Evolutionary conservation across 345 rosid genomes (phyloP).

Genomic region (Aquilaria sinensis): DNA sequence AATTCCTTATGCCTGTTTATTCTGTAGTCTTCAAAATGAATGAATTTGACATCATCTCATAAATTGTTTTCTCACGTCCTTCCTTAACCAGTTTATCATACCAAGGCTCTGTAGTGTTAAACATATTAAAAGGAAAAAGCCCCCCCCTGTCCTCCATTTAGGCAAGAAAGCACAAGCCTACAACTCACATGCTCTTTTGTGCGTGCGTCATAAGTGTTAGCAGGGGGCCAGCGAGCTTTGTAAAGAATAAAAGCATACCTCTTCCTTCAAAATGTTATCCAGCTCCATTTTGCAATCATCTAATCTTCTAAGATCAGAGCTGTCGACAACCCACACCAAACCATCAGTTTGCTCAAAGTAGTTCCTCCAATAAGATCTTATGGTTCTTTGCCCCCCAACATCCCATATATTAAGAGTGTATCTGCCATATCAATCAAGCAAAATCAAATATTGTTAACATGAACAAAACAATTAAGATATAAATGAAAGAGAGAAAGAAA

Average conservation of each 20-base stretch:
- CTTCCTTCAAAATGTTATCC: constrained; percentile 92
- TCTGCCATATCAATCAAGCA: constrained; percentile 25
- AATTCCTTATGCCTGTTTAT: too few relatives aligned
- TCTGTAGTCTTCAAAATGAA: too few relatives aligned
- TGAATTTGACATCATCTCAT: too few relatives aligned
- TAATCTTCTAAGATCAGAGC: constrained; percentile 85
- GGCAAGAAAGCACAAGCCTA: background rate
- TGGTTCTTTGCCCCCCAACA: constrained; percentile 89
- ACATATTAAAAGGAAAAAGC: too few relatives aligned
- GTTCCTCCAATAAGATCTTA: constrained; percentile 94
- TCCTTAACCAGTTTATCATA: too few relatives aligned
- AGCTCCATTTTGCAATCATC: constrained; percentile 93
- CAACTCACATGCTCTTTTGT: too few relatives aligned
- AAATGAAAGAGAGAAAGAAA: background rate
- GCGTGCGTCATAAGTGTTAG: too few relatives aligned
- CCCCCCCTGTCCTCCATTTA: background rate
- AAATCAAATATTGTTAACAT: constrained; percentile 1
- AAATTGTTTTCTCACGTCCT: too few relatives aligned
- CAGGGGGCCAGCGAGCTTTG: background rate
- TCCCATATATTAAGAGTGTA: constrained; percentile 91
- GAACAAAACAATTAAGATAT: background rate
- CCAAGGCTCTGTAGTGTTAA: background rate
- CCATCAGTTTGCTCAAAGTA: constrained; percentile 99
- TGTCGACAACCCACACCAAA: constrained; percentile 90
- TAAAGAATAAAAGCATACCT: constrained; percentile 38